Base-by-base conservation (phyloP, 2,329 filamentous ascomycete genomes). In the Alternaria hordeiaustralica region DNA sequence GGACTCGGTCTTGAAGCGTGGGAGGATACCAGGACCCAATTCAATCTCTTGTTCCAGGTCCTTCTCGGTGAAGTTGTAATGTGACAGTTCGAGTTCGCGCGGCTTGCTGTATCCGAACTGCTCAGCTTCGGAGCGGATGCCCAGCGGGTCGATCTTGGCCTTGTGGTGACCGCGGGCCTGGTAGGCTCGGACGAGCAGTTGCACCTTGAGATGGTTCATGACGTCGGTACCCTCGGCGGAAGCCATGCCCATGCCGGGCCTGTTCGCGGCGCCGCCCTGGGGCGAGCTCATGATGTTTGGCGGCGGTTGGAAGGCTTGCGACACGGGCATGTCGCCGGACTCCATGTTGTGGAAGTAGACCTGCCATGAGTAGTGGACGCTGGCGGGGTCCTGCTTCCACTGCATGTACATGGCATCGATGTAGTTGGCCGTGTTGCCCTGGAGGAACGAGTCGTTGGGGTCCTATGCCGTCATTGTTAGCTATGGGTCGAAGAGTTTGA, bases 321-420 rank as follows among this genome's bases (percentile, higher is more conserved):
- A 96, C 79, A 97, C 93, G 79, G 95, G 95, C 93, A 99, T 98
- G 78, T 96, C 92, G 81, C 96, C 96, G 71, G 89, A 92, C 86
- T 99, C 96, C 92, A 99, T 97, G 85, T 99, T 99, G 85, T 90
- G 93, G 88, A 99, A 99, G 88, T 99, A 99, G 79, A 96, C 90
- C 85, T 97, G 95, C 96, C 96, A 99, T 81, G 96, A 99, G 75
- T 97, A 87, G 83, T 99, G 96, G 63, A 99, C 96, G 79, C 93
- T 97, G 75, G 89, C 88, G 56, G 96, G 94, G 75, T 99, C 94
- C 69, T 92, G 87, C 84, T 95, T 97, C 96, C 96, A 99, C 80
- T 94, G 90, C 85, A 97, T 86, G 84, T 99, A 99, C 96, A 99
- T 99, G 86, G 97, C 96, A 82, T 99, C 96, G 80, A 99, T 93